A percentile compares a stretch with the other conserved stretches of the same genome.
Conservation (phyloP, 108 stramenopile species). For the Skeletonema potamos region DNA sequence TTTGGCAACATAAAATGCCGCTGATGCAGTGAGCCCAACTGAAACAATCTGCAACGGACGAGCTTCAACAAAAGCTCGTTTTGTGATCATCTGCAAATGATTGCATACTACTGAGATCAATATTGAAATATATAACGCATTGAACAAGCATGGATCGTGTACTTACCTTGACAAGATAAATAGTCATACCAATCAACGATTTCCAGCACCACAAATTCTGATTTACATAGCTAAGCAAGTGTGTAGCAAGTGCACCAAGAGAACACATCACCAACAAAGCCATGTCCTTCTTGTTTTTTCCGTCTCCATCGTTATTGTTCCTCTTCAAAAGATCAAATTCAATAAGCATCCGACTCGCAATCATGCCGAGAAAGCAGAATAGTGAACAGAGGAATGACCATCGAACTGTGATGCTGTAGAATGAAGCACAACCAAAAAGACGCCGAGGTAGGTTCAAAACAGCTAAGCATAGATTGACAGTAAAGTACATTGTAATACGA, state of each 20-base stretch:
- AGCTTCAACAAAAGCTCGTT: conserved; percentile 9
- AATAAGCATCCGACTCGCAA: conserved; percentile 21
- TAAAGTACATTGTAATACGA: not conserved
- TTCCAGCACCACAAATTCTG: conserved; percentile 31
- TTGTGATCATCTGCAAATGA: not conserved
- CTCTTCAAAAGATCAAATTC: conserved; percentile 23
- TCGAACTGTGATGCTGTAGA: conserved; percentile 2
- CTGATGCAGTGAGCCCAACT: not conserved
- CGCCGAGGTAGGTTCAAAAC: not conserved
- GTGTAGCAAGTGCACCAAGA: conserved; percentile 16
- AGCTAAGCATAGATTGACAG: not conserved
- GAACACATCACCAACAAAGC: conserved; percentile 20
- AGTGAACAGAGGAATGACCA: conserved; percentile 19
- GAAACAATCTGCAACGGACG: conserved; percentile 17
- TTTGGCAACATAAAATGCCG: conserved; percentile 13
- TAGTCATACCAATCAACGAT: conserved; percentile 21
- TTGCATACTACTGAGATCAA: not conserved
- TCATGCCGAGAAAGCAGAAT: conserved; percentile 35
- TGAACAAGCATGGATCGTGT: not conserved
- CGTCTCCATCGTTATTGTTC: not conserved
- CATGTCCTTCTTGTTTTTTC: conserved; percentile 6
- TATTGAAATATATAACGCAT: not conserved
- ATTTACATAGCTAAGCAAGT: conserved; percentile 36
- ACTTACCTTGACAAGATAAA: conserved; percentile 13
- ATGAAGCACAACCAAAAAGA: not conserved